Base-by-base conservation (phyloP, 495 filamentous ascomycete genomes). In the Aspergillus cristatus region DNA sequence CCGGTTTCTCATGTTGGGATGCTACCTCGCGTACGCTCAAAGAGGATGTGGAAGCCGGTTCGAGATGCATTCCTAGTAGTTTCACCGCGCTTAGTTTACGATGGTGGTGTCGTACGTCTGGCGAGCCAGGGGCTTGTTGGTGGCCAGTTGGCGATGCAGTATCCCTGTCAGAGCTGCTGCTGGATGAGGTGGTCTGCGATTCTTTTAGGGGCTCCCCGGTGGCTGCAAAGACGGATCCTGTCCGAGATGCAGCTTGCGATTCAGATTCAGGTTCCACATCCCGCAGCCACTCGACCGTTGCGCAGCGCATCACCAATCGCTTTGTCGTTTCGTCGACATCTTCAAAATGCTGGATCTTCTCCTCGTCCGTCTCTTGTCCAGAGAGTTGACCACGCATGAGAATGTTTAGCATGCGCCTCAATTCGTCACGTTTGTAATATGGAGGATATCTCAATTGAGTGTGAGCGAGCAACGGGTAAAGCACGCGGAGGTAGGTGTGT, bases 401-500 rank as follows among this genome's bases (percentile, higher is more conserved):
- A 13, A 87, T 69, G 32, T 71, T 72, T 5, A 97, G 72, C 15
- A 94, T 63, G 41, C 73, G 79, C 34, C 79, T 69, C 15, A 97
- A 71, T 44, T 95, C 87, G n/a, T 86, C 76, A 14, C 78, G 76
- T 54, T 98, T 98, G 68, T 98, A 97, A 50, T 93, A 75, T 1
- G 86, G 86, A 7, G 86, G 79, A 16, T 81, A 62, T 47, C 75
- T 79, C 22, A 98, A 74, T 57, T 97, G 91, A 6, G 90, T 95
- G 58, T 97, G 84, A 4, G 85, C 76, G 7, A 98, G 68, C 14
- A 98, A 65, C 3, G 93, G 93, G 43, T 90, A 88, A 6, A 98
- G 68, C 13, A 98, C 93, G 14, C 91, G 81, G n/a, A 98, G 72
- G 51, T 98, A 98, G n/a, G 90, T 97, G 54, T 98, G 93, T 18